These are phyloP conservation scores for Ganoderma meredithae DNA, from an alignment of 1,284 basidiomycete genomes.

Conservation along the genomic window DNA sequence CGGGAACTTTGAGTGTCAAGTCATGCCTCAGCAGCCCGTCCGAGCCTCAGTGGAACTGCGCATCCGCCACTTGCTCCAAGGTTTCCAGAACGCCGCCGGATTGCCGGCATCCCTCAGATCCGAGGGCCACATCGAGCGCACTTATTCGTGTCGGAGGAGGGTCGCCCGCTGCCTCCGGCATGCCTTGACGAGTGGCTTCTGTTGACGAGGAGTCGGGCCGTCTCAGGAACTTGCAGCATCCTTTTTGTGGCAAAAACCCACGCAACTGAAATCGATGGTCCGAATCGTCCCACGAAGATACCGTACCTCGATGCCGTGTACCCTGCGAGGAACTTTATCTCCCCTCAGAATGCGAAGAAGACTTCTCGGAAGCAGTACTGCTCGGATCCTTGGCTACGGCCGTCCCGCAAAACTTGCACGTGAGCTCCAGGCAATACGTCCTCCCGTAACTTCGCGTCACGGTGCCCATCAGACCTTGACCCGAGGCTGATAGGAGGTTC, in stretches of 20 bases:
- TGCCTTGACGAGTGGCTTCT: not conserved
- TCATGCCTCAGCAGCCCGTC: not conserved
- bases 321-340: not conserved
- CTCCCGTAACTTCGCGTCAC: not conserved
- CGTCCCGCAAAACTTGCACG: not conserved
- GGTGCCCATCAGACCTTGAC: not conserved
- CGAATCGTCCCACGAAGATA: not conserved
- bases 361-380: not conserved
- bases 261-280: not conserved
- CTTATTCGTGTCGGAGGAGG: not conserved
- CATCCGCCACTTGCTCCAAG: not conserved
- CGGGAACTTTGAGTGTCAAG: not conserved
- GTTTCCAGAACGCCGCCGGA: not conserved
- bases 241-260: not conserved
- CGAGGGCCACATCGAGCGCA: conserved; percentile 1
- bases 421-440: not conserved
- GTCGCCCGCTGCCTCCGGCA: not conserved
- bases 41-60: not conserved
- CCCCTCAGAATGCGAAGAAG: not conserved
- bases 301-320: not conserved
- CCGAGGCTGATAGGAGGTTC: not conserved
- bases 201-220: not conserved
- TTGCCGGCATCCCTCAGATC: conserved; percentile 6
- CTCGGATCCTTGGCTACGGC: not conserved
- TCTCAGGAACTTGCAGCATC: not conserved